Evolutionary conservation across 495 filamentous ascomycete species (phyloP), one percentile per base, ranked within the genome.

Genomic region (Aspergillus carlsbadensis): DNA sequence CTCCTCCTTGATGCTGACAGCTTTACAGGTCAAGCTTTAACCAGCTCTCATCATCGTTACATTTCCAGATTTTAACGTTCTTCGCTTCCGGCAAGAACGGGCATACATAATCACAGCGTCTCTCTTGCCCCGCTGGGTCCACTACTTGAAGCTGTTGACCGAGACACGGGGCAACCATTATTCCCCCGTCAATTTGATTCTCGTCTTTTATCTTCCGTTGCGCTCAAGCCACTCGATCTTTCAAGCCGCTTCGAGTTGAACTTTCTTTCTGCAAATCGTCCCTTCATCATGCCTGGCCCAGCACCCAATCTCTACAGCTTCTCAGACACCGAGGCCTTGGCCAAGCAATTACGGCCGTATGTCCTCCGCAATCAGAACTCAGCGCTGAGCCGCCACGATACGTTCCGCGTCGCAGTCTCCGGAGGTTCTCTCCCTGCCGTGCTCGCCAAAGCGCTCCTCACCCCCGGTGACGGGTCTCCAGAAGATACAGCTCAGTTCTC

Each of bases 361-460:
- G 76, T 98, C 56, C 77, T 97, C 56, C 78, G 84, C 41, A 81
- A 77, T 58, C 93, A 98, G 75, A 88, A 86, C 61, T 81, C 85
- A 31, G 90, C 90, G 29, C 65, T 98, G 15, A 75, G 77, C 42
- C 90, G 91, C 46, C 94, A 98, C 72, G 75, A 78, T 50, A 82
- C 79, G 64, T 96, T 98, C 81, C 92, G 92, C 67, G 78, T 98
- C 56, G 94, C 85, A 41, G 88, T 98, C 40, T 98, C 94, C 2
- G 94, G 95, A 61, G 95, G 94, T 44, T 98, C 95, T 13, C 85
- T 98, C 6, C 94, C 94, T 20, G 83, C 86, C 53, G 89, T 87
- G 22, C 89, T 98, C 20, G 91, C 91, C 17, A 81, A 81, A 58
- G 89, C 91, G 2, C 85, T 98, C 10, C 83, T 98, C 4, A 70